These are phyloP conservation scores for Zoysia matrella DNA, from an alignment of 202 grass and related monocot genomes.

Conservation along the genomic window DNA sequence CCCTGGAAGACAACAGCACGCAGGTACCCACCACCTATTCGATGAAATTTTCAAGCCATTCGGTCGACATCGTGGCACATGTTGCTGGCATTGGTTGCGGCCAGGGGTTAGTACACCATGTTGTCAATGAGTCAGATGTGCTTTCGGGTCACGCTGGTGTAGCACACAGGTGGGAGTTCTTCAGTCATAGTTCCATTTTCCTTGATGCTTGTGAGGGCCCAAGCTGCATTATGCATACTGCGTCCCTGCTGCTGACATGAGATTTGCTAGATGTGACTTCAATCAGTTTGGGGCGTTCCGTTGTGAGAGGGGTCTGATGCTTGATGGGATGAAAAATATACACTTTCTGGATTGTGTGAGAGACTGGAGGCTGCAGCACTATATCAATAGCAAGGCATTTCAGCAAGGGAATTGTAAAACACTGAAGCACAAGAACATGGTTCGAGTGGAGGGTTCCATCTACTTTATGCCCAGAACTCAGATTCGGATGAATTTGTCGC, in stretches of 20 bases:
- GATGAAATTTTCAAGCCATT: no score
- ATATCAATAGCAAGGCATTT: conserved; percentile 22
- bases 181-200: background rate
- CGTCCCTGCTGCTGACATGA: conserved; percentile 19
- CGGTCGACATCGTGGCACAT: no score
- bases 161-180: conserved; percentile 39
- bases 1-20: no score
- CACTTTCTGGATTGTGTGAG: conserved; percentile 41
- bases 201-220: conserved; percentile 20
- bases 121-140: conserved; percentile 26
- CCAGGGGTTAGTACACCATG: no score
- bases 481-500: no score
- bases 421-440: conserved; percentile 55
- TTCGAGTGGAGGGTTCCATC: conserved; percentile 59
- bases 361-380: conserved; percentile 37
- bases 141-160: conserved; percentile 39
- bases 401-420: conserved; percentile 41
- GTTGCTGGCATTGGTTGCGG: conserved; percentile 39
- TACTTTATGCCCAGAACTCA: conserved; percentile 71
- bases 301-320: conserved; percentile 50
- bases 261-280: conserved; percentile 21
- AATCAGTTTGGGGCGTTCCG: conserved; percentile 55
- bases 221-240: conserved; percentile 30
- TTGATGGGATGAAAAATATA: conserved; percentile 50
- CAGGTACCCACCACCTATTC: no score